Percentiles rank a stretch among this genome's conserved stretches.
Conservation (phyloP, 2,329 filamentous ascomycete species). For the Cercospora sesami region DNA sequence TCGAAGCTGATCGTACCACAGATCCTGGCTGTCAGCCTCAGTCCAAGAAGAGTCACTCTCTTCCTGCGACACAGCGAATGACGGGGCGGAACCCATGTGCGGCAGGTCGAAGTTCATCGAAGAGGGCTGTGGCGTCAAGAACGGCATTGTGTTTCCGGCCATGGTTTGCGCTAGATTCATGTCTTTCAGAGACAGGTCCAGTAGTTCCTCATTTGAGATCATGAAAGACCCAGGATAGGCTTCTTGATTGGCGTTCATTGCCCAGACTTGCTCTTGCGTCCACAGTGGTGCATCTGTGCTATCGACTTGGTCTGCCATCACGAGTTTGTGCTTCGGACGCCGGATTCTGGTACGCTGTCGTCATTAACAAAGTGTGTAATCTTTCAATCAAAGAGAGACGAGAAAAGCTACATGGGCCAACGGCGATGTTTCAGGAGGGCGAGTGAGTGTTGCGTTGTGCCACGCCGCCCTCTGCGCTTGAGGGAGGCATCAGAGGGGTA, state of each 20-base stretch:
- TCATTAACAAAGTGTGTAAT: conserved; percentile 7
- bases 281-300: neutral
- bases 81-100: neutral
- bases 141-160: neutral
- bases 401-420: neutral
- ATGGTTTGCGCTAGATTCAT: neutral
- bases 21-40: conserved; percentile 17
- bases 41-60: conserved; percentile 22
- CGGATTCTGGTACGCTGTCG: conserved; percentile 1
- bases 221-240: neutral
- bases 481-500: conserved; percentile 2
- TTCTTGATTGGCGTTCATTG: neutral
- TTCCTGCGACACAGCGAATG: conserved; percentile 1
- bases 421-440: neutral
- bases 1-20: conserved; percentile 15
- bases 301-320: conserved; percentile 3
- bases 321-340: neutral
- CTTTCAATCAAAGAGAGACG: neutral
- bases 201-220: conserved; percentile 9
- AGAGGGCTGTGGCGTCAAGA: neutral
- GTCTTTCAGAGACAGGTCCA: conserved; percentile 7
- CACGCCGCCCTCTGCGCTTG: conserved; percentile 5
- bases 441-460: neutral
- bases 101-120: neutral
- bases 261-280: conserved; percentile 3